Evolutionary conservation across 2,329 filamentous ascomycete species (phyloP), one percentile per base, ranked within the genome.

Genomic region (Akanthomyces uredinophilus): DNA sequence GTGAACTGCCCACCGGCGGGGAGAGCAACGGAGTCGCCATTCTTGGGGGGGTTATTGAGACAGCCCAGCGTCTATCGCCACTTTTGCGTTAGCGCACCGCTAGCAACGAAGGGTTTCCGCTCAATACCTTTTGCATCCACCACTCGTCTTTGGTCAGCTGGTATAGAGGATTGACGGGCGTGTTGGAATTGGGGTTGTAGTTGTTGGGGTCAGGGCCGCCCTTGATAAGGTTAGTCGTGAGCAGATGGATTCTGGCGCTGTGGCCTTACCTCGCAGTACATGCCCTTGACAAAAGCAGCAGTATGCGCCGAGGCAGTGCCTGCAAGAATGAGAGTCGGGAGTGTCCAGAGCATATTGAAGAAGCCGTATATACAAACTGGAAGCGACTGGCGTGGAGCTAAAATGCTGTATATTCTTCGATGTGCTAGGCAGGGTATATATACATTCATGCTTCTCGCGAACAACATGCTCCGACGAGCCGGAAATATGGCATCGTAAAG

Each of bases 1-100:
- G 74, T 79, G 65, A 83, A 80, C 0, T 73, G 70, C 44, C 78
- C 76, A 22, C 80, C 79, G 2, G 80, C 81, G 1, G 80, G 80
- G 2, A 83, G 70, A 32, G 77, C 73, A 47, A 83, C 75, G 22
- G 67, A 71, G 14, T 70, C 70, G 37, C 68, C 69, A 2, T 68
- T 65, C 1, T 69, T 63, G 8, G 70, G 70, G 5, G 73, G 77
- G 8, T 73, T 74, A 13, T 68, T 65, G 63, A 81, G 74, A 64
- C 80, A 83, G 47, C 77, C 77, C 11, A 79, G 77, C 63, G 79
- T 75, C 62, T 49, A 18, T 35, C 7, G 16, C 29, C 5, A 32
- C 14, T 10, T 20, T 20, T 29, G 5, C 5, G n/a, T 47, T 43
- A 57, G 16, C 24, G 18, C 16, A 22, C 10, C 13, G 11, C n/a